These are phyloP conservation scores for Pseudocercospora vitis DNA, from an alignment of 2,329 filamentous ascomycete genomes.

Conservation along the genomic window DNA sequence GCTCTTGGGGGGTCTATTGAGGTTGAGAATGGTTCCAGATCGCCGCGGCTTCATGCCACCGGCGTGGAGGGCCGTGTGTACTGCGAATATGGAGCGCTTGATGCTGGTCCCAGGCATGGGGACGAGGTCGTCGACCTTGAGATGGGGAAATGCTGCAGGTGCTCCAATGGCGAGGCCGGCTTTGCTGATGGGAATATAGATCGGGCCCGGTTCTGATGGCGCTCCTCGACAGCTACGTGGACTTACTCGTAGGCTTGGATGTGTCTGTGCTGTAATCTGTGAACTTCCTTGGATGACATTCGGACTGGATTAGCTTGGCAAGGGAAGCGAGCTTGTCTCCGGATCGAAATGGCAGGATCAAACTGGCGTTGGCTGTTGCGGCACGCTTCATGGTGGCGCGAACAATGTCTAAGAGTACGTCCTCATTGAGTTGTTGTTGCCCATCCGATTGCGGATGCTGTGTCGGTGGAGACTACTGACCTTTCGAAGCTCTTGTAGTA, in stretches of 20 bases:
- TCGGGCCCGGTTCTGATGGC: conserved; percentile 31
- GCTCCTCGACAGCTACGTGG: conserved; percentile 36
- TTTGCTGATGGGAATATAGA: conserved; percentile 16
- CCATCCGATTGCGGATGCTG: background rate
- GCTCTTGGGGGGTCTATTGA: too few species aligned
- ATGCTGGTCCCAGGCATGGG: conserved; percentile 53
- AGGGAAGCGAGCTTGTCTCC: conserved; percentile 32
- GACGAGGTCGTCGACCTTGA: conserved; percentile 44
- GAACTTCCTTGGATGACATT: conserved; percentile 22
- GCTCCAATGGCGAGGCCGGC: conserved; percentile 50
- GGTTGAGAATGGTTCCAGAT: conserved; percentile 50
- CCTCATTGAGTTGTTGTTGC: conserved; percentile 1
- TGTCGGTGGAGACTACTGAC: too few species aligned
- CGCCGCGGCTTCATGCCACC: conserved; percentile 42
- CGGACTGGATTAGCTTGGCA: conserved; percentile 20
- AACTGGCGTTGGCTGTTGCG: conserved; percentile 42
- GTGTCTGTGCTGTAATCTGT: conserved; percentile 38
- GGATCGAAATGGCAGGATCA: conserved; percentile 48
- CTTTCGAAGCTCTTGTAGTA: conserved; percentile 26
- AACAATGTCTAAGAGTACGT: conserved; percentile 42
- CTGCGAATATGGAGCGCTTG: conserved; percentile 50
- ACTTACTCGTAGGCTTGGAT: conserved; percentile 34
- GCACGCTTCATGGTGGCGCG: conserved; percentile 45
- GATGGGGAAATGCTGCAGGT: conserved; percentile 44
- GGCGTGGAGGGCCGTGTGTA: conserved; percentile 48